These are phyloP conservation scores for Talinum fruticosum DNA, from an alignment of 148 eudicot genomes.

Conservation along the genomic window DNA sequence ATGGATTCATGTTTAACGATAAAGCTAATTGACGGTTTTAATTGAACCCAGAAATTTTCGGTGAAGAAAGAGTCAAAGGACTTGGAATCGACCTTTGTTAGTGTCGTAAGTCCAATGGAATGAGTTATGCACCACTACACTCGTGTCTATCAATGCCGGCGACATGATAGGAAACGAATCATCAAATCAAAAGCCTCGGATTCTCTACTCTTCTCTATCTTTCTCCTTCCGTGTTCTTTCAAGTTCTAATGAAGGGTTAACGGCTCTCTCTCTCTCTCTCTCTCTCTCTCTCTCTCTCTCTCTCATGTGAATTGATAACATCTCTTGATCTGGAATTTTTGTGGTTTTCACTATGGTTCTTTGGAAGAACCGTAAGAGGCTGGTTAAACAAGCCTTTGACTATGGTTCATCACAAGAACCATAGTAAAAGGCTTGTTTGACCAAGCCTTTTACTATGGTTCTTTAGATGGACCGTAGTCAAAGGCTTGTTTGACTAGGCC, in stretches of 20 bases:
- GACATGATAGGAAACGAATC: conserved; percentile 29
- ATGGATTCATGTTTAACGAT: conserved; percentile 25
- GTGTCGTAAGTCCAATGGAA: not conserved
- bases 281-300: not conserved
- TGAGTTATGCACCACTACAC: not conserved
- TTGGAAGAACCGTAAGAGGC: no score
- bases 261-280: no score
- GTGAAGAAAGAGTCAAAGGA: not conserved
- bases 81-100: conserved; percentile 17
- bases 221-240: not conserved
- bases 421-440: no score
- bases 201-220: not conserved
- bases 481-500: no score
- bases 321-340: conserved; percentile 30
- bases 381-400: no score
- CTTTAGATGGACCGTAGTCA: no score
- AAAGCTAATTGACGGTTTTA: conserved; percentile 13
- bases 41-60: conserved; percentile 16
- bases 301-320: conserved; percentile 23
- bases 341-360: no score
- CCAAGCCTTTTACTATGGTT: no score
- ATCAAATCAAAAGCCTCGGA: conserved; percentile 26
- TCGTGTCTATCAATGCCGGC: conserved; percentile 40
- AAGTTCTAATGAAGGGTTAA: not conserved
- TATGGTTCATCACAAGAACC: no score